Conservation (phyloP, 192 early-diverging fungal species). For the Coemansia biformis region DNA sequence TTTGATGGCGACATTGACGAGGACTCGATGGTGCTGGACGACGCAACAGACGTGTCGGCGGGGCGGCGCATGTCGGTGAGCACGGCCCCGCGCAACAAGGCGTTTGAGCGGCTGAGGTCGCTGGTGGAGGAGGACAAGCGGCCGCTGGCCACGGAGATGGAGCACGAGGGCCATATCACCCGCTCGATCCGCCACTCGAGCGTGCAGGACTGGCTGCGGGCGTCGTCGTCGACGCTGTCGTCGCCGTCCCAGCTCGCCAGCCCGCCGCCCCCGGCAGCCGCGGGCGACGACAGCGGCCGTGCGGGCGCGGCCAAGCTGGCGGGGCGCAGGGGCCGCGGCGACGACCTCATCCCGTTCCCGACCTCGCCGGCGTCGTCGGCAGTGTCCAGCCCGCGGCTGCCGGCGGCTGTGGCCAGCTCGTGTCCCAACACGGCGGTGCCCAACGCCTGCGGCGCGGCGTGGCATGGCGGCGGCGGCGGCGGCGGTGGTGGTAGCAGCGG, state of each 20-base stretch:
- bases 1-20: constrained; percentile 9
- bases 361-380: constrained; percentile 22
- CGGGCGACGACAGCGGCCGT: neutral
- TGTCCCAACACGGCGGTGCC: constrained; percentile 3
- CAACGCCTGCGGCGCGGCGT: neutral
- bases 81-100: constrained; percentile 42
- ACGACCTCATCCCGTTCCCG: constrained; percentile 13
- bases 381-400: constrained; percentile 26
- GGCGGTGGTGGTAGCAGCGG: too few species aligned
- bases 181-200: constrained; percentile 37
- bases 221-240: constrained; percentile 10
- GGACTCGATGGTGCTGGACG: constrained; percentile 25
- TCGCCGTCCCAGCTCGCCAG: constrained; percentile 1
- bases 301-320: too few species aligned
- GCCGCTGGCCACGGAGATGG: constrained; percentile 48
- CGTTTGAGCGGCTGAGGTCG: constrained; percentile 37
- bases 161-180: constrained; percentile 49
- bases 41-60: neutral
- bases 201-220: constrained; percentile 49
- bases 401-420: constrained; percentile 4
- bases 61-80: constrained; percentile 17
- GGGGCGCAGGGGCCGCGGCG: neutral
- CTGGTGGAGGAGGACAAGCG: constrained; percentile 41
- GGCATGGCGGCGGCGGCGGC: too few species aligned
- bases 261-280: neutral